A percentile compares a stretch with the other conserved stretches of the same genome.
These are phyloP conservation scores for Lactuca saligna DNA, from an alignment of 129 eudicot genomes.

Conservation along the genomic window DNA sequence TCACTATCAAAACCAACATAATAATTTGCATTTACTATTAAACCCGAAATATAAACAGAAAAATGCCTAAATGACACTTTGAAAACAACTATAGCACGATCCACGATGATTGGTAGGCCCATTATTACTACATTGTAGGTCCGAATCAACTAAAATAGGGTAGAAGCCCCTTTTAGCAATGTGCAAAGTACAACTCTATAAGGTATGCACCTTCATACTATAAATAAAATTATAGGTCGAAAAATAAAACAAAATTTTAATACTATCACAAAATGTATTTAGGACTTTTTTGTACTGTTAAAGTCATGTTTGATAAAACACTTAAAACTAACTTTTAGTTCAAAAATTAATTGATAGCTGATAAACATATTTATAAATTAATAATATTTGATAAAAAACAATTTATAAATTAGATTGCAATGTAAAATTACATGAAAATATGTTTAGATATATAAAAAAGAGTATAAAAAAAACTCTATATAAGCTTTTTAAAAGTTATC, in stretches of 20 bases:
- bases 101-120: conserved; percentile 14
- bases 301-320: no score
- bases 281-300: no score
- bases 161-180: background rate
- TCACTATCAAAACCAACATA: conserved; percentile 4
- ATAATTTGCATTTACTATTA: background rate
- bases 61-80: background rate
- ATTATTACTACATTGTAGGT: conserved; percentile 19
- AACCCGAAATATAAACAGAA: background rate
- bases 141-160: conserved; percentile 2
- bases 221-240: background rate
- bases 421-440: no score
- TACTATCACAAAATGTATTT: background rate
- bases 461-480: no score
- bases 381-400: no score
- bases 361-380: no score
- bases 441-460: no score
- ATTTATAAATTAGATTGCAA: no score
- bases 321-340: no score
- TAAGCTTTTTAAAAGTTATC: no score
- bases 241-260: background rate
- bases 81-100: background rate
- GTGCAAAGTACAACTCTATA: background rate
- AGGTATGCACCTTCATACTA: background rate
- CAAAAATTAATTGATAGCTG: no score